Percentiles rank a stretch among this genome's conserved stretches.
Evolutionary conservation across 371 early-diverging fungal species (phyloP).

Genomic region (Rhizomucor miehei): DNA sequence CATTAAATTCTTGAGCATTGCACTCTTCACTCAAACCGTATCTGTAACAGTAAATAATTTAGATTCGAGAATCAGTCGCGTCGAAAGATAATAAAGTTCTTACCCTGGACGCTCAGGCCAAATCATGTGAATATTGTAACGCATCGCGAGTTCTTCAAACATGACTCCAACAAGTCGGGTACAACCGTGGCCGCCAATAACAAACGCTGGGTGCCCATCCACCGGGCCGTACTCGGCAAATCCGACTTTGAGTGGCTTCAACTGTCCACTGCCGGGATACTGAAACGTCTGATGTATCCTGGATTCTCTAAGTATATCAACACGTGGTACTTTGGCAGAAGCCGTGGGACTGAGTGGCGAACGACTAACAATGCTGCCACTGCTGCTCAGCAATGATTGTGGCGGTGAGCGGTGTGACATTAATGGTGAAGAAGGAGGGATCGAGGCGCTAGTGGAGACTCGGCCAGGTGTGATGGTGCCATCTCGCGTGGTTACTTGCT

Average conservation of each 20-base stretch:
- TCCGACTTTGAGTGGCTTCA: constrained; percentile 36
- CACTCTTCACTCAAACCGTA: constrained; percentile 49
- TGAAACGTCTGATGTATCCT: constrained; percentile 43
- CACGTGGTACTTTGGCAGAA: constrained; percentile 9
- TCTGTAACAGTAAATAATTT: constrained; percentile 7
- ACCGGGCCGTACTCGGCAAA: constrained; percentile 46
- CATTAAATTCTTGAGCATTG: constrained; percentile 33
- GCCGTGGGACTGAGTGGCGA: no score
- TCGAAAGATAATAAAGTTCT: not conserved
- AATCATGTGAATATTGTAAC: constrained; percentile 34
- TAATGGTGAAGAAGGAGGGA: constrained; percentile 5
- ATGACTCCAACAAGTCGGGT: constrained; percentile 47
- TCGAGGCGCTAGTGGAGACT: not conserved
- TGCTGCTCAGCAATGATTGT: no score
- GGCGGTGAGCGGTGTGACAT: not conserved
- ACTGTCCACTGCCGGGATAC: constrained; percentile 15
- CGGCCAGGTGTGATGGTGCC: no score
- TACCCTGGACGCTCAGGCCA: constrained; percentile 57
- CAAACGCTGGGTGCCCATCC: constrained; percentile 34
- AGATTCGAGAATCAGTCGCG: no score
- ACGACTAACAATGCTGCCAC: no score
- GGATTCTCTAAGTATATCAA: constrained; percentile 34
- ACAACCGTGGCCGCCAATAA: constrained; percentile 50
- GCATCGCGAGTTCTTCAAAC: constrained; percentile 44
- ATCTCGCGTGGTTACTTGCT: no score